A percentile compares a stretch with the other conserved stretches of the same genome.
Conservation (phyloP, 2,329 filamentous ascomycete genomes). For the Botrytis pseudocinerea region DNA sequence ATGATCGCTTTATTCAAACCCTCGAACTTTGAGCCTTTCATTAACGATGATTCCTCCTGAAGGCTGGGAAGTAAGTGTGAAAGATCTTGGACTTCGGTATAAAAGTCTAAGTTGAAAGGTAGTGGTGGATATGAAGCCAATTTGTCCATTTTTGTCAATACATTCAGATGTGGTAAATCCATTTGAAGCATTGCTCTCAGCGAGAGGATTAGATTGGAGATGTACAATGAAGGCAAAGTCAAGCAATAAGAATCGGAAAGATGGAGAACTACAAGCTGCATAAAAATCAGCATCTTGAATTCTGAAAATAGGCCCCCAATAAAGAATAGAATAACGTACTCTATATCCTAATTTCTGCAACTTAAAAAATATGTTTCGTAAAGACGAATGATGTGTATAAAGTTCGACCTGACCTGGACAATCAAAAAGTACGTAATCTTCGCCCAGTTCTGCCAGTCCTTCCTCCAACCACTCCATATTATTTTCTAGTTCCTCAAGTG, state of each 20-base stretch:
- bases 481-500: conserved; percentile 89
- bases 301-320: conserved; percentile 4
- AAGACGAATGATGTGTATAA: conserved; percentile 89
- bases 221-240: conserved; percentile 89
- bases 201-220: conserved; percentile 89
- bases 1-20: conserved; percentile 85
- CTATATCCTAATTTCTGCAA: conserved; percentile 90
- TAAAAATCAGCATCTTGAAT: conserved; percentile 33
- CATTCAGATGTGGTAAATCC: conserved; percentile 93
- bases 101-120: conserved; percentile 94
- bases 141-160: conserved; percentile 97
- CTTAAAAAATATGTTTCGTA: conserved; percentile 88
- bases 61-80: conserved; percentile 79
- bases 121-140: conserved; percentile 79
- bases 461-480: conserved; percentile 92
- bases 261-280: conserved; percentile 86
- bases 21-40: conserved; percentile 74
- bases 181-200: conserved; percentile 97
- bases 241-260: conserved; percentile 93
- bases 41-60: conserved; percentile 71
- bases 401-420: conserved; percentile 96
- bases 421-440: conserved; percentile 94
- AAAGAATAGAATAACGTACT: conserved; percentile 54
- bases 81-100: conserved; percentile 95
- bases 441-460: conserved; percentile 74